These are phyloP conservation scores for Candolleomyces eurysporus DNA, from an alignment of 768 basidiomycete species.

Conservation along the genomic window DNA sequence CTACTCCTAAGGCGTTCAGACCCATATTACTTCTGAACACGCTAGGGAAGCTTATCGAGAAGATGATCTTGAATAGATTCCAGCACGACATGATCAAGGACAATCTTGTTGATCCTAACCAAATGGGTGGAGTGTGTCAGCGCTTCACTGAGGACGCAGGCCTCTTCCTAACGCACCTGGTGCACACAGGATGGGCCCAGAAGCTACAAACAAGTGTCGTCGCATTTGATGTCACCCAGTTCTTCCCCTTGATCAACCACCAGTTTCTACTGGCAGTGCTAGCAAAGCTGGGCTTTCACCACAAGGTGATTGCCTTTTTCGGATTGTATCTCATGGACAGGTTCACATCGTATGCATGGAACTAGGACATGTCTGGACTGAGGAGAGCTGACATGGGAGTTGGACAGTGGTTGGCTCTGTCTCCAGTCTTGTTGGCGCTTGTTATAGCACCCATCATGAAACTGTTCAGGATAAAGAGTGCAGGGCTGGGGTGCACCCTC, in stretches of 20 bases:
- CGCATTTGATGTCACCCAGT: constrained; percentile 1
- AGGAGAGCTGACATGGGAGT: too few species aligned
- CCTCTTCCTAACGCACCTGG: constrained; percentile 15
- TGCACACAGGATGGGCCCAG: constrained; percentile 17
- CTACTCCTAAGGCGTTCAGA: neutral
- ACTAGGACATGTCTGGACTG: too few species aligned
- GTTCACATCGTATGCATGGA: too few species aligned
- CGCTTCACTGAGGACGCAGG: constrained; percentile 20
- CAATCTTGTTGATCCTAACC: neutral
- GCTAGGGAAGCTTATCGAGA: constrained; percentile 3
- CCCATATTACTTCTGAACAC: constrained; percentile 9
- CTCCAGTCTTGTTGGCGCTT: too few species aligned
- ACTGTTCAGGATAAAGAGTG: too few species aligned
- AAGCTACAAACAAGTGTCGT: constrained; percentile 13
- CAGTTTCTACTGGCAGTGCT: neutral
- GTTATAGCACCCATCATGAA: too few species aligned
- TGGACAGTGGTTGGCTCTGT: too few species aligned
- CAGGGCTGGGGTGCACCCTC: too few species aligned
- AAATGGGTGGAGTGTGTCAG: constrained; percentile 10
- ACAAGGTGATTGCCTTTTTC: too few species aligned
- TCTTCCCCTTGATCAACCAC: constrained; percentile 1
- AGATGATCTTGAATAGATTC: constrained; percentile 2
- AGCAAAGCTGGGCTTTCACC: too few species aligned
- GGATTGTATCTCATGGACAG: too few species aligned
- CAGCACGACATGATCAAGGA: constrained; percentile 1